Conservation (phyloP, 257 asterid species). For the Hygrophila difformis region DNA sequence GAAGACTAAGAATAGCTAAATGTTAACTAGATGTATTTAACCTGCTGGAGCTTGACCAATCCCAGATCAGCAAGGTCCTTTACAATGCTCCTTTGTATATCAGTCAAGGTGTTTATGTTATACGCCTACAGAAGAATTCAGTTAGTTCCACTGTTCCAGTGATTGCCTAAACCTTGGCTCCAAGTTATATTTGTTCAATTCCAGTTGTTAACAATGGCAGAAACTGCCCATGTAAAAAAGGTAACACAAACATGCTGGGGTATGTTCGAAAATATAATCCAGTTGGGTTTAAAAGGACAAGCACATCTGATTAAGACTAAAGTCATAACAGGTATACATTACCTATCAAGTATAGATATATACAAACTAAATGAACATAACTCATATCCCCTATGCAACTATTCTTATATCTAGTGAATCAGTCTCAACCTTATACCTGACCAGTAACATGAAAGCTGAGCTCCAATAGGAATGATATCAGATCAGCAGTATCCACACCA, state of each 20-base stretch:
- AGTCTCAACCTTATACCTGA: constrained; percentile 45
- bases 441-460: constrained; percentile 97
- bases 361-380: too few species aligned
- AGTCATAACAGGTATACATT: too few species aligned
- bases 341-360: too few species aligned
- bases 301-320: too few species aligned
- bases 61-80: constrained; percentile 94
- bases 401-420: background rate
- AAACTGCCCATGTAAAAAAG: too few species aligned
- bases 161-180: constrained; percentile 8
- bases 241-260: too few species aligned
- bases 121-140: constrained; percentile 61
- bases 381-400: too few species aligned
- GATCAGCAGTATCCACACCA: constrained; percentile 93
- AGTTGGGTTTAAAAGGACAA: too few species aligned
- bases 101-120: constrained; percentile 67
- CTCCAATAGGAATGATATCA: constrained; percentile 84
- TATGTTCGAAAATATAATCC: too few species aligned
- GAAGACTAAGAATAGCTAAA: constrained; percentile 2
- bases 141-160: constrained; percentile 11
- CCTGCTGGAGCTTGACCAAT: constrained; percentile 95
- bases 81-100: constrained; percentile 52
- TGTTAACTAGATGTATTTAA: constrained; percentile 20
- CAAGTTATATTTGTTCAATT: constrained; percentile 12
- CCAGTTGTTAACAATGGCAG: constrained; percentile 7